These are phyloP conservation scores for Trichosporon sp. DNA, from an alignment of 1,284 basidiomycete genomes.

Conservation along the genomic window DNA sequence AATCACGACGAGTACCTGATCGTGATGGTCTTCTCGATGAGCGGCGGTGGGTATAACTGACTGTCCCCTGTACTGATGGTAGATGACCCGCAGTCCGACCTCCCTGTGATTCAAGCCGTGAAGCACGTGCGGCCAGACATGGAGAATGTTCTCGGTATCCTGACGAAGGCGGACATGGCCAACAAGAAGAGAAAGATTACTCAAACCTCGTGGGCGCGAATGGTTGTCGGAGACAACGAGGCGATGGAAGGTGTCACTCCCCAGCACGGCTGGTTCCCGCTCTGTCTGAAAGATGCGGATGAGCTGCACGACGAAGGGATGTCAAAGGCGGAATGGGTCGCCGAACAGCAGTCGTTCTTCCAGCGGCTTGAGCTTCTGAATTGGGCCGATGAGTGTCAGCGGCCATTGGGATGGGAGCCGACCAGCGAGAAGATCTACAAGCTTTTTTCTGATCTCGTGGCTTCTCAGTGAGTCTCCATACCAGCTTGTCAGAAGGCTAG, in stretches of 20 bases:
- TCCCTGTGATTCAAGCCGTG: background rate
- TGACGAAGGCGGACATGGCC: background rate
- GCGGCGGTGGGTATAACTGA: background rate
- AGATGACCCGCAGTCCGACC: background rate
- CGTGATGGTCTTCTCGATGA: background rate
- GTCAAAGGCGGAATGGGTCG: background rate
- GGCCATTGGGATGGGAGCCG: background rate
- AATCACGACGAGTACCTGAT: background rate
- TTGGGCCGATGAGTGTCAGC: background rate
- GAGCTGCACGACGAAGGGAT: background rate
- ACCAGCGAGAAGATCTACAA: constrained; percentile 3
- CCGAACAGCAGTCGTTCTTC: background rate
- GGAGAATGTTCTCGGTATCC: background rate
- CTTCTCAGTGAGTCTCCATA: background rate
- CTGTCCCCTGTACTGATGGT: background rate
- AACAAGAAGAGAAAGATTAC: too few relatives aligned
- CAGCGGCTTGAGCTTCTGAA: background rate
- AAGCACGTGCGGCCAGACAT: background rate
- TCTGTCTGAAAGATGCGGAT: background rate
- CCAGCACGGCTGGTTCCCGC: background rate
- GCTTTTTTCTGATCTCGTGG: background rate
- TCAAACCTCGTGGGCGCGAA: background rate
- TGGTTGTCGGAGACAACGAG: background rate
- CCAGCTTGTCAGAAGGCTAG: background rate
- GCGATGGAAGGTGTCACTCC: background rate